These are phyloP conservation scores for Phytopythium vexans DNA, from an alignment of 352 stramenopile species.

Conservation along the genomic window DNA sequence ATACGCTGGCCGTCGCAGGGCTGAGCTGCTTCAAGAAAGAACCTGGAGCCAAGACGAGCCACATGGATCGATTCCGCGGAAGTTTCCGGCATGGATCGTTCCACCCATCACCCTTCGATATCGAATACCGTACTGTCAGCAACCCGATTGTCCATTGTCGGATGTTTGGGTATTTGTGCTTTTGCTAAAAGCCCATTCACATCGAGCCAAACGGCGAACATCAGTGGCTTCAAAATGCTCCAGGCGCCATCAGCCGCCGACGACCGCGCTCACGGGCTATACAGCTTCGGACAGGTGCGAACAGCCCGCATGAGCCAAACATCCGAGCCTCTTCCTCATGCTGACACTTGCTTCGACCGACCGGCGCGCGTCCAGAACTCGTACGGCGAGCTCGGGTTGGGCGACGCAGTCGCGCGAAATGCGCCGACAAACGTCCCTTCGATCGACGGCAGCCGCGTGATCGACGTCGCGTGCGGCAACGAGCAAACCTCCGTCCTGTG, in stretches of 20 bases:
- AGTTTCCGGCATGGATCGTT: too few species aligned
- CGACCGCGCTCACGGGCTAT: conserved; percentile 12
- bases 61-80: too few species aligned
- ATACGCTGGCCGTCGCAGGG: too few species aligned
- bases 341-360: not conserved
- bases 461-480: conserved; percentile 87
- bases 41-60: too few species aligned
- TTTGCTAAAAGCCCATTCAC: too few species aligned
- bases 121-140: too few species aligned
- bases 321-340: not conserved
- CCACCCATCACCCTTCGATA: too few species aligned
- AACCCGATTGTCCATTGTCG: too few species aligned
- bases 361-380: conserved; percentile 63
- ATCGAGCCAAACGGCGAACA: too few species aligned
- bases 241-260: conserved; percentile 8
- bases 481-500: conserved; percentile 88
- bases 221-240: too few species aligned
- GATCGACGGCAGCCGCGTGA: conserved; percentile 37
- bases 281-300: conserved; percentile 48
- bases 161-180: too few species aligned
- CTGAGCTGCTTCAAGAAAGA: too few species aligned
- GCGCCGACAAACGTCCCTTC: conserved; percentile 41
- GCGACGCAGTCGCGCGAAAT: conserved; percentile 73
- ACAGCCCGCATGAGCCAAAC: not conserved
- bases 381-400: conserved; percentile 90